Base-by-base conservation (phyloP, 192 early-diverging fungal species). In the Phlyctochytrium bullatum region DNA sequence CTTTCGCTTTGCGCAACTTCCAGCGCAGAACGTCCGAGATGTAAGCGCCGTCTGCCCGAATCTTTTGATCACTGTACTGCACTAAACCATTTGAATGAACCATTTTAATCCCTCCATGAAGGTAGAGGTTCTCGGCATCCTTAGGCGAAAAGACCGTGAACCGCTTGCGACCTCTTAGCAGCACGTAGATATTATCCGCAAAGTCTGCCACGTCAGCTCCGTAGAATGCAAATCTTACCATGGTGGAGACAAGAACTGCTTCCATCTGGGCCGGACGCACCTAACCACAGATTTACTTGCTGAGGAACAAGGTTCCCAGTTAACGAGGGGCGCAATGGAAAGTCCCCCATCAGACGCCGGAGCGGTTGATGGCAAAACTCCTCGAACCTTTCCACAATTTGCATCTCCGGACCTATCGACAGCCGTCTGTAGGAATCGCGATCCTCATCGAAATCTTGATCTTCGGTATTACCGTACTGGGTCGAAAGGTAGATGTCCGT, bases 271-370 rank as follows among this genome's bases (percentile, higher is more conserved):
- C 60, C 54, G 17, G 64, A 36, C 28, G 16, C 33, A 52, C 77
- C 77, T 59, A 78, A 70, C 77, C 77, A 78, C 28, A 78, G 47
- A 52, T 78, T 78, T 14, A 78, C 24, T 57, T 78, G 76, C 47
- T 78, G 77, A n/a, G 77, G 77, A 28, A 76, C 56, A 20, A 78
- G 71, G n/a, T 27, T 51, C 1, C 51, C 59, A 36, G 71, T 3
- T n/a, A 75, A 16, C n/a, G 56, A 3, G 23, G 77, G 77, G 36
- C 54, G 59, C 25, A 66, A 33, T 0, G 74, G 61, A 47, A 78
- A 67, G 51, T 72, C 62, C 20, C 23, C n/a, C 12, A 73, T 12
- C 1, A 78, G 57, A 24, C 60, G 68, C 0, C 61, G 34, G 14
- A 78, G 66, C 0, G 76, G 76, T 4, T 52, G 61, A 53, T 80